Evolutionary conservation across 2,329 filamentous ascomycete genomes (phyloP), one percentile per base, ranked within the genome.

Genomic region (Grosmannia serpens): DNA sequence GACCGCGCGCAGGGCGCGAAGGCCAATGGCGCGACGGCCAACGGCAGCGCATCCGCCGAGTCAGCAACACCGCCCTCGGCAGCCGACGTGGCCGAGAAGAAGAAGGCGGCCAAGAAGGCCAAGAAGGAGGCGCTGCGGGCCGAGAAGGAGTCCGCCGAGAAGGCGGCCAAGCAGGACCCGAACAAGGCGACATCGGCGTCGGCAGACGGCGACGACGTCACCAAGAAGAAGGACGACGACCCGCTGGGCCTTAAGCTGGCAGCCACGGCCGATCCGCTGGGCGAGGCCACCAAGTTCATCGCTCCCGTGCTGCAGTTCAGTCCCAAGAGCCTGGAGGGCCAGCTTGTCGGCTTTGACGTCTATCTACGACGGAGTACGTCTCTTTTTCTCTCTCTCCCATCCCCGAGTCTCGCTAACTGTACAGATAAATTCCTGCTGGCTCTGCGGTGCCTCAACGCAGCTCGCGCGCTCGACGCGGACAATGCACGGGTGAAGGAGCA

Each of bases 181-280:
- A 90, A 95, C 70, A 92, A 91, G 75, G 79, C 82, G 29, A 80
- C 83, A 58, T 77, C 77, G 27, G 82, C 80, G 29, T 85, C 80
- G 62, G 52, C 82, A 52, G 78, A 77, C 13, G 69, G 69, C 20
- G 87, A 65, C 29, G 86, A 85, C 61, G 74, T 29, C 20, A 20
- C 78, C 11, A 94, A 91, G 77, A 96, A 95, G 77, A 88, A 89
- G 72, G 94, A 99, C 65, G 82, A 88, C 24, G 94, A 99, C 71
- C 92, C 94, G 29, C 77, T 88, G 35, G 94, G 95, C 47, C 75
- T 85, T 65, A 89, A 88, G 71, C 78, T 97, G 59, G 83, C 89
- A 22, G 83, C 88, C 61, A 96, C 92, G 4, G 81, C 85, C 59
- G 86, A 94, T 58, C 92, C 94, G 10, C 74, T 99, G 51, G 85